phyloP scores from a whole-genome alignment of 2,329 filamentous ascomycete species.

The Alternaria ventricosa region DNA sequence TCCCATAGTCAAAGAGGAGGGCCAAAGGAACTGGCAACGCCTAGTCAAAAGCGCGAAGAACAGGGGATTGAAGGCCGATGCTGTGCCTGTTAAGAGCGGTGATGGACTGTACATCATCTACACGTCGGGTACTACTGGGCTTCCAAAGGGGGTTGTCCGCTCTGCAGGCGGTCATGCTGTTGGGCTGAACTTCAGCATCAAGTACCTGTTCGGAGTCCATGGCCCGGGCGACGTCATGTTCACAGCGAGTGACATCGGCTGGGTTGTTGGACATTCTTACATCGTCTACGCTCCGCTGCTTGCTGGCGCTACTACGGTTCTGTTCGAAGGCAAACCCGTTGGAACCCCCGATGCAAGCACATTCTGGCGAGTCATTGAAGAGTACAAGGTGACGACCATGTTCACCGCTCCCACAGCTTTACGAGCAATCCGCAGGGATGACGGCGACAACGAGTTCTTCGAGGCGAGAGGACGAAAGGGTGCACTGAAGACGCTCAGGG shows the following conservation, averaged over 20 bases:
- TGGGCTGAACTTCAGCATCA: slow-evolving; percentile 80
- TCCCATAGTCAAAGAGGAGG: slow-evolving; percentile 67
- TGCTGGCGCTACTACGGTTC: slow-evolving; percentile 80
- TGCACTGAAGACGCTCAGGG: slow-evolving; percentile 74
- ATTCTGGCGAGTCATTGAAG: slow-evolving; percentile 85
- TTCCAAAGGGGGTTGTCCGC: slow-evolving; percentile 82
- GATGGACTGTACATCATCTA: slow-evolving; percentile 92
- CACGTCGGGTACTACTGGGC: slow-evolving; percentile 81
- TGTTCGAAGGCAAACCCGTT: slow-evolving; percentile 94
- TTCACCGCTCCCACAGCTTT: slow-evolving; percentile 90
- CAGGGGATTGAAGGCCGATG: slow-evolving; percentile 71
- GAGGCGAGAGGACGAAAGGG: slow-evolving; percentile 68
- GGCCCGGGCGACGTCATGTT: slow-evolving; percentile 85
- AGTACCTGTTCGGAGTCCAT: slow-evolving; percentile 81
- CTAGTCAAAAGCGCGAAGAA: slow-evolving; percentile 73
- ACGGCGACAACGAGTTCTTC: slow-evolving; percentile 75
- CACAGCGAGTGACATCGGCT: slow-evolving; percentile 86
- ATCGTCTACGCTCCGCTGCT: slow-evolving; percentile 90
- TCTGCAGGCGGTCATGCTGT: slow-evolving; percentile 89
- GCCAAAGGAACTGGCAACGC: slow-evolving; percentile 80
- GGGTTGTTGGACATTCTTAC: slow-evolving; percentile 79
- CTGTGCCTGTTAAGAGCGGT: slow-evolving; percentile 78
- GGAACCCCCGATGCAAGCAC: slow-evolving; percentile 86
- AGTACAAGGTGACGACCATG: slow-evolving; percentile 78
- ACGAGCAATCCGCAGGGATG: slow-evolving; percentile 84